Evolutionary conservation across 495 filamentous ascomycete genomes (phyloP), one percentile per base, ranked within the genome.

Genomic region (Penicillium verhagenii): DNA sequence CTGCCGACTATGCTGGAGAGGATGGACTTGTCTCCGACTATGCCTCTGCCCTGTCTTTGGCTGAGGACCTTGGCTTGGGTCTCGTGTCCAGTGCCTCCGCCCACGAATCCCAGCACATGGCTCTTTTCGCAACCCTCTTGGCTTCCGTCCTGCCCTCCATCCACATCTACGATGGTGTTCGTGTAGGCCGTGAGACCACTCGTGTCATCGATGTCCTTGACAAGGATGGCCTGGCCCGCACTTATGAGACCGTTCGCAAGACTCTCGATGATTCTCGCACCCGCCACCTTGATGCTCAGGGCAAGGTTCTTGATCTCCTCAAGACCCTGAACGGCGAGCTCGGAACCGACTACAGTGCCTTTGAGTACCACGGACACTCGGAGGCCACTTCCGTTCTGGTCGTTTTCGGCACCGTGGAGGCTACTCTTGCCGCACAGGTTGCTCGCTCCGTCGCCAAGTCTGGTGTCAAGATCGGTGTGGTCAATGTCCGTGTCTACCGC

Each of bases 41-140:
- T 74, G 84, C 81, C 47, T 87, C 86, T 21, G 86, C 89, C 1
- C 74, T 97, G 51, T 82, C 84, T 50, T 72, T 94, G 19, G 88
- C 90, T n/a, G 94, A 97, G 67, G 94, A 97, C 37, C 81, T 97
- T 24, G 93, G 95, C 13, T 73, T 96, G 20, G 94, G 86, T 35
- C 79, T 97, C 28, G 80, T 98, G 11, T 85, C 88, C 31, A 96
- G 91, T 61, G 83, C 84, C 23, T 97, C 91, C 23, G 83, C 84
- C 23, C 90, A 95, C 58, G 94, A 98, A 70, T 80, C 87, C 25
- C 94, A 98, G 78, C 95, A 98, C 71, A 97, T 97, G 87, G 82
- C 93, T 5, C 77, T 98, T 13, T 85, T 97, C 63, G 82, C 94
- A 8, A 97, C 92, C 1, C 69, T 97, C 13, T 74, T 96, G 37